Evolutionary conservation across 2,329 filamentous ascomycete genomes (phyloP).

Genomic region (Colletotrichum sp.): DNA sequence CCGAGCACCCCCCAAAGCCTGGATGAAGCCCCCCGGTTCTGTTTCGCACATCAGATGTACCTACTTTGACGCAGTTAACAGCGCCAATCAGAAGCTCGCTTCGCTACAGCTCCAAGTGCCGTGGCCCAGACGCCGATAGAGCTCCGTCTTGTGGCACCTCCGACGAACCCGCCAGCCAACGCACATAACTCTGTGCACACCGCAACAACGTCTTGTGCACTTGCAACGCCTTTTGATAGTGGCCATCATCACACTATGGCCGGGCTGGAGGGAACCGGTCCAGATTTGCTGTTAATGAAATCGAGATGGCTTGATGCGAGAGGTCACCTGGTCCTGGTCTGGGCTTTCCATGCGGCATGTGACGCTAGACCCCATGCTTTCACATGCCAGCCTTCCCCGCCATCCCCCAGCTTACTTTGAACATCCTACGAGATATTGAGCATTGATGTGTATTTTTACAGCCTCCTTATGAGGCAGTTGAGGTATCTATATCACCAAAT

Average conservation of each 20-base stretch:
- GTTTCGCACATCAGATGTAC: conserved; percentile 9
- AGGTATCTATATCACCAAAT: conserved; percentile 62
- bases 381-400: background rate
- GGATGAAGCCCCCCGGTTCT: background rate
- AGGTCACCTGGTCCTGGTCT: conserved; percentile 2
- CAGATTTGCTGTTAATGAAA: background rate
- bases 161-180: background rate
- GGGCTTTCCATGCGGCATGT: background rate
- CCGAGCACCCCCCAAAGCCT: background rate
- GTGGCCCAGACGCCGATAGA: background rate
- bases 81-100: conserved; percentile 15
- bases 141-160: background rate
- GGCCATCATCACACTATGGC: background rate
- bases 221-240: background rate
- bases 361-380: conserved; percentile 3
- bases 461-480: background rate
- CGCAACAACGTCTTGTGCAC: background rate
- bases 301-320: background rate
- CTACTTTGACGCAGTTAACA: background rate
- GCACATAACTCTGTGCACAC: background rate
- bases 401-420: background rate
- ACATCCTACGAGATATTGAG: background rate
- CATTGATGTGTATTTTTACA: background rate
- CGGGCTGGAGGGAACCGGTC: background rate
- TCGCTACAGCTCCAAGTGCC: background rate